Conservation (phyloP, 495 filamentous ascomycete species). For the Xylaria palmicola region DNA sequence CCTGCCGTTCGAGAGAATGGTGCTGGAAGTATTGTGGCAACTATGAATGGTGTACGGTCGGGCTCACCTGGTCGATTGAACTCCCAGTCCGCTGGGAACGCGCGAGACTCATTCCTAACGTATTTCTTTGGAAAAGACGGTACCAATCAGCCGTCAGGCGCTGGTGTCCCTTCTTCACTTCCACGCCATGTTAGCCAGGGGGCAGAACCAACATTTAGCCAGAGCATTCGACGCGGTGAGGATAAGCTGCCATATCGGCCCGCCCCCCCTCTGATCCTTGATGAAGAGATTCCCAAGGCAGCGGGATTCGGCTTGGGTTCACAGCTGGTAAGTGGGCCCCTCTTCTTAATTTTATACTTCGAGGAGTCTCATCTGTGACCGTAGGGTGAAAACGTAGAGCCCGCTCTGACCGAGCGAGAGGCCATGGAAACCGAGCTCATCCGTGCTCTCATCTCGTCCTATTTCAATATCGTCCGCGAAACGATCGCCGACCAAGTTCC, state of each 20-base stretch:
- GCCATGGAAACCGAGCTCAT: conserved; percentile 97
- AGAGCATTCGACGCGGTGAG: conserved; percentile 78
- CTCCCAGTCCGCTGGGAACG: conserved; percentile 43
- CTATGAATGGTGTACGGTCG: conserved; percentile 66
- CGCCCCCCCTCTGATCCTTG: conserved; percentile 30
- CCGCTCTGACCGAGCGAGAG: conserved; percentile 90
- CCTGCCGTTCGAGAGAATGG: conserved; percentile 67
- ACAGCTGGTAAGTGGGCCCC: conserved; percentile 23
- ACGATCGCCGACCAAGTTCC: conserved; percentile 97
- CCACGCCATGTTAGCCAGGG: conserved; percentile 69
- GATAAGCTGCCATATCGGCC: conserved; percentile 49
- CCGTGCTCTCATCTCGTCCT: conserved; percentile 90
- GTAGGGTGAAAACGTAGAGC: conserved; percentile 58
- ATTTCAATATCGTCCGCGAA: conserved; percentile 98
- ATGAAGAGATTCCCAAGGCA: conserved; percentile 36
- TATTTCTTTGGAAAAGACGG: conserved; percentile 99
- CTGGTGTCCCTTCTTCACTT: conserved; percentile 38
- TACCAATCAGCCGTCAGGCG: conserved; percentile 44
- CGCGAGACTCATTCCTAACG: conserved; percentile 88
- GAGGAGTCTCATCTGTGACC: conserved; percentile 30
- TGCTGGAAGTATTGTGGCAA: conserved; percentile 60
- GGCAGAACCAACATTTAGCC: conserved; percentile 76
- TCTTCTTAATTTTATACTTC: not conserved
- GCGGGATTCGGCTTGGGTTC: conserved; percentile 35
- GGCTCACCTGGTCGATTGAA: conserved; percentile 62